Conservation (phyloP, 2,329 filamentous ascomycete genomes). For the Madurella fahalii region DNA sequence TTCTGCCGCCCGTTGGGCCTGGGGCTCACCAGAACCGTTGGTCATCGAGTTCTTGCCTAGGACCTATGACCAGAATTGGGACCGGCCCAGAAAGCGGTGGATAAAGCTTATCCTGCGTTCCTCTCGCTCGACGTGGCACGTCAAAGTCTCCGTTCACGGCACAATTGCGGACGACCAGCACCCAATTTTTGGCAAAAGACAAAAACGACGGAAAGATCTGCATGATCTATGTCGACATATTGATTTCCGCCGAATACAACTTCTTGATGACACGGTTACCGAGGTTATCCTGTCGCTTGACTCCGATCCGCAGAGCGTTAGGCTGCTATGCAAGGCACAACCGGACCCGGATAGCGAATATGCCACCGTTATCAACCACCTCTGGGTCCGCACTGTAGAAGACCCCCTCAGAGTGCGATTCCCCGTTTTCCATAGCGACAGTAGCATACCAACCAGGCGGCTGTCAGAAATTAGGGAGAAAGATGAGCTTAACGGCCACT, state of each 20-base stretch:
- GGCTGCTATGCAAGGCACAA: conserved; percentile 4
- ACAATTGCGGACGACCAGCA: no score
- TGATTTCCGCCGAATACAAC: conserved; percentile 7
- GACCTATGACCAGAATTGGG: not conserved
- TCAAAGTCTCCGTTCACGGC: conserved; percentile 7
- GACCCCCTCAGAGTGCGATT: conserved; percentile 10
- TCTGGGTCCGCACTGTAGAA: conserved; percentile 2
- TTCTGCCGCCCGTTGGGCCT: no score
- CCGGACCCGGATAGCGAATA: no score
- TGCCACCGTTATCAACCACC: not conserved
- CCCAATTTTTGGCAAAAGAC: not conserved
- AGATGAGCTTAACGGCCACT: conserved; percentile 3
- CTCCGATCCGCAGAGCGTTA: not conserved
- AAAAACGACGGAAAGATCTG: conserved; percentile 3
- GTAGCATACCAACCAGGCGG: not conserved
- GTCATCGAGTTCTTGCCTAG: conserved; percentile 4
- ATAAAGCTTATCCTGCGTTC: conserved; percentile 1
- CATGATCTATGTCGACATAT: conserved; percentile 8
- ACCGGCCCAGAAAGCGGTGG: conserved; percentile 1
- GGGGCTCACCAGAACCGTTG: no score
- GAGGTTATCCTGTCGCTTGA: conserved; percentile 5
- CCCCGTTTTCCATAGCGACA: not conserved
- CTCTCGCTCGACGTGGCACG: conserved; percentile 1
- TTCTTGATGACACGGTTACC: conserved; percentile 11
- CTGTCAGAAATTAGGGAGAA: conserved; percentile 8